phyloP scores from a whole-genome alignment of 495 filamentous ascomycete genomes.

The Hypoxylon intermedium region DNA sequence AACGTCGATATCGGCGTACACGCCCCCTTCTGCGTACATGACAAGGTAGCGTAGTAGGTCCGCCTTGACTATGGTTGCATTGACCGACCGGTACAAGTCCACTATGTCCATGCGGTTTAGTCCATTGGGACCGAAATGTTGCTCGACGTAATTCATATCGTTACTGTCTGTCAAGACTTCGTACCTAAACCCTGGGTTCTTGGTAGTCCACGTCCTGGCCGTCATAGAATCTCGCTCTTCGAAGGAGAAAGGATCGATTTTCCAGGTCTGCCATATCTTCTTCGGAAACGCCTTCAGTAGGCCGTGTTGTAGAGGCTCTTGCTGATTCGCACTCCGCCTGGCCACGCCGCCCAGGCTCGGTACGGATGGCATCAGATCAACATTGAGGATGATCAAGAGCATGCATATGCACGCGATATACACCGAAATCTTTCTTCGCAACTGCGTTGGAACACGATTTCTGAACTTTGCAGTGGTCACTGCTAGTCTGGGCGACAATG shows the following conservation, averaged over 20 bases:
- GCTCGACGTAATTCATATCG: conserved; percentile 64
- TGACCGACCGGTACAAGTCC: conserved; percentile 61
- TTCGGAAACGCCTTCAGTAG: conserved; percentile 45
- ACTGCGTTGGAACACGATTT: conserved; percentile 36
- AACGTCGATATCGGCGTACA: conserved; percentile 67
- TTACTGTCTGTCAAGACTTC: conserved; percentile 71
- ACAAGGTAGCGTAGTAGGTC: conserved; percentile 67
- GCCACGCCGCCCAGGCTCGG: conserved; percentile 17
- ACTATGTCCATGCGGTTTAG: conserved; percentile 68
- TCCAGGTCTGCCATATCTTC: conserved; percentile 76
- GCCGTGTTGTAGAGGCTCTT: conserved; percentile 31
- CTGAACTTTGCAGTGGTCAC: conserved; percentile 47
- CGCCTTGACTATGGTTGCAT: conserved; percentile 65
- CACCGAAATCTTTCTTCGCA: conserved; percentile 45
- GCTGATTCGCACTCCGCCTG: conserved; percentile 8
- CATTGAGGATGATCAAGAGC: conserved; percentile 52
- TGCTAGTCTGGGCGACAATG: conserved; percentile 48
- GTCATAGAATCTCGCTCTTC: conserved; percentile 60
- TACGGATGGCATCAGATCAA: conserved; percentile 42
- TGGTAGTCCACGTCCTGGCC: conserved; percentile 63
- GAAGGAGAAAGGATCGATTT: conserved; percentile 64
- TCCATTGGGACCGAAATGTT: conserved; percentile 62
- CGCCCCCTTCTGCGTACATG: conserved; percentile 63
- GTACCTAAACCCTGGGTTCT: conserved; percentile 66
- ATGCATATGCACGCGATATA: conserved; percentile 46